A percentile compares a stretch with the other conserved stretches of the same genome.
These are phyloP conservation scores for Pichia sp. DNA, from an alignment of 1,139 yeast species.

Conservation along the genomic window DNA sequence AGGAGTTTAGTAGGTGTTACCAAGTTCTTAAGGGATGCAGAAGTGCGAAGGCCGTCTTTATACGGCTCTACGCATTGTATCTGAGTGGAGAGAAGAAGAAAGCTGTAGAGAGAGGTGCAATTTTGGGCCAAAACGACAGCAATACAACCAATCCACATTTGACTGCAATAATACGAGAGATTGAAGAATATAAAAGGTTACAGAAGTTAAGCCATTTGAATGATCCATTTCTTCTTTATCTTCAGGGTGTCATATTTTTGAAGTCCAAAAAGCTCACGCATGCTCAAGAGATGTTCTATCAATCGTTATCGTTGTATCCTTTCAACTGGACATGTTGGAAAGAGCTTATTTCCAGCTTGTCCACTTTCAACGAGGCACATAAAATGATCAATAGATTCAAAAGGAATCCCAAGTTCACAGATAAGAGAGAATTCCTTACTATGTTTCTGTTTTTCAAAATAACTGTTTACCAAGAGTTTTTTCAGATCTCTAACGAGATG, in stretches of 20 bases:
- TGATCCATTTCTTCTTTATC: conserved; percentile 62
- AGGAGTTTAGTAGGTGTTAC: conserved; percentile 81
- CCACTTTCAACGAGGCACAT: conserved; percentile 57
- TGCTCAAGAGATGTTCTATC: conserved; percentile 55
- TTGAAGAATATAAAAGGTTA: conserved; percentile 32
- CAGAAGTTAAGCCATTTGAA: conserved; percentile 24
- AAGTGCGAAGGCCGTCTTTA: conserved; percentile 53
- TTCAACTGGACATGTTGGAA: conserved; percentile 95
- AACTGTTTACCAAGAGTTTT: conserved; percentile 71
- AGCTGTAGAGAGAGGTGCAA: conserved; percentile 69
- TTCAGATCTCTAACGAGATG: conserved; percentile 53
- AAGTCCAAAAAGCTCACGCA: conserved; percentile 51
- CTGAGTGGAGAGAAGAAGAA: conserved; percentile 43
- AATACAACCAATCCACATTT: conserved; percentile 20
- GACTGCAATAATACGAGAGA: conserved; percentile 34
- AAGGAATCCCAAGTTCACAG: conserved; percentile 26
- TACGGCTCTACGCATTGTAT: conserved; percentile 60
- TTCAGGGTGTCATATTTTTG: conserved; percentile 59
- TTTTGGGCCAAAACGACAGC: conserved; percentile 39
- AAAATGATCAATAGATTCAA: conserved; percentile 37
- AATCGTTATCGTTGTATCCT: conserved; percentile 60
- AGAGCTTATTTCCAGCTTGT: conserved; percentile 63
- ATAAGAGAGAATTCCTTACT: conserved; percentile 24
- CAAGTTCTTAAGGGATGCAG: conserved; percentile 45
- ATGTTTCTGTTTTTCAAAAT: conserved; percentile 69